Percentiles rank a stretch among this genome's conserved stretches.
Conservation (phyloP, 2,329 filamentous ascomycete species). For the Fusarium begoniae region DNA sequence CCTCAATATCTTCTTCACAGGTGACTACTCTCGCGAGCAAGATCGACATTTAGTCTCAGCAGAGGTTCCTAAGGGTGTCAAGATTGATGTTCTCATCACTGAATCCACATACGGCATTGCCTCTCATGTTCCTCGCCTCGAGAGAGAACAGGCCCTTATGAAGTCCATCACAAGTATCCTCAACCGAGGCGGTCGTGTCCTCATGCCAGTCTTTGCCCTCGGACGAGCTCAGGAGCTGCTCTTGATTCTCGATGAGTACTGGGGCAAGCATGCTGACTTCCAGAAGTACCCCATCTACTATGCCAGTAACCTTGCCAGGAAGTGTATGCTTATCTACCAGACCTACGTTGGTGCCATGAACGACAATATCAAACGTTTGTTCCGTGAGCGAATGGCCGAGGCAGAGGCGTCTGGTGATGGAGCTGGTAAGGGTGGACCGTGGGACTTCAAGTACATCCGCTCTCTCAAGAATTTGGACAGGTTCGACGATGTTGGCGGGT, state of each 20-base stretch:
- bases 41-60: constrained; percentile 96
- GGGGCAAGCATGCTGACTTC: constrained; percentile 87
- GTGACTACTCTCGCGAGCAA: constrained; percentile 95
- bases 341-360: constrained; percentile 99
- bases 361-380: constrained; percentile 97
- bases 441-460: constrained; percentile 96
- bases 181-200: constrained; percentile 88
- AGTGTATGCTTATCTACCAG: constrained; percentile 99
- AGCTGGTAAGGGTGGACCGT: constrained; percentile 82
- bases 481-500: constrained; percentile 94
- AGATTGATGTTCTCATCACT: constrained; percentile 95
- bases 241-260: constrained; percentile 96
- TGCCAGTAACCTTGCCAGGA: constrained; percentile 90
- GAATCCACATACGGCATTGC: constrained; percentile 98
- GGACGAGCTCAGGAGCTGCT: constrained; percentile 93
- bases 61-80: constrained; percentile 86
- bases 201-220: constrained; percentile 95
- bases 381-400: constrained; percentile 90
- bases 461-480: constrained; percentile 92
- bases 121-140: constrained; percentile 87
- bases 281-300: constrained; percentile 97
- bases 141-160: constrained; percentile 93
- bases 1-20: constrained; percentile 96
- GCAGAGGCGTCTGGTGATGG: constrained; percentile 82
- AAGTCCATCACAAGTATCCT: constrained; percentile 92